phyloP scores from a whole-genome alignment of 352 stramenopile genomes.

The Globisporangium cederbergense region DNA sequence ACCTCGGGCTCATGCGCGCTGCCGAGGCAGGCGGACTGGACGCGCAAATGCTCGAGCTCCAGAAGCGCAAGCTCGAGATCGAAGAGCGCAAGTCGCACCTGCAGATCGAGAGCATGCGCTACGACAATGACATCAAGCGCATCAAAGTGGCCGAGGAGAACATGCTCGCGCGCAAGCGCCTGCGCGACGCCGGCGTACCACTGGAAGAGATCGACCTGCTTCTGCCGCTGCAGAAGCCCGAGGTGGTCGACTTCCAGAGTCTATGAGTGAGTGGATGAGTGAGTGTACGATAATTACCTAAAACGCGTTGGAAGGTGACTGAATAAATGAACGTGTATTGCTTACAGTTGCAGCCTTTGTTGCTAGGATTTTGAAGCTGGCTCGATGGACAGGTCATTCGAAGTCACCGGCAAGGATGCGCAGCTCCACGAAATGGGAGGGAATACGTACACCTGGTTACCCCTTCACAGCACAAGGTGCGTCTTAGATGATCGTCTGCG shows the following conservation, averaged over 20 bases:
- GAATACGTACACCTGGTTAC: not conserved
- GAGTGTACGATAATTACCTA: not conserved
- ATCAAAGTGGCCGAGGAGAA: slow-evolving; percentile 18
- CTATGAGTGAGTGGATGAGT: not conserved
- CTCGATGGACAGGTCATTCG: too few species aligned
- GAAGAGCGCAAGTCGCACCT: slow-evolving; percentile 10
- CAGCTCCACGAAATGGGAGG: not conserved
- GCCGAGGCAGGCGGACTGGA: slow-evolving; percentile 4
- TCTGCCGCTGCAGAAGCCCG: slow-evolving; percentile 14
- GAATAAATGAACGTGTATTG: not conserved
- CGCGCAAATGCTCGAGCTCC: slow-evolving; percentile 6
- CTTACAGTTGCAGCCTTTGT: not conserved
- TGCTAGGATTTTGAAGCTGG: too few species aligned
- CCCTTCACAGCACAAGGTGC: not conserved
- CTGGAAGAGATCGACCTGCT: slow-evolving; percentile 18
- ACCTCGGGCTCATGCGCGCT: slow-evolving; percentile 5
- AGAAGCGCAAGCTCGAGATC: slow-evolving; percentile 11
- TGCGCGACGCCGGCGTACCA: slow-evolving; percentile 32
- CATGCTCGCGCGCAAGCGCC: slow-evolving; percentile 36
- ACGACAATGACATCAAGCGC: slow-evolving; percentile 19
- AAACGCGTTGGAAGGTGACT: not conserved
- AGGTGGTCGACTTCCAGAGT: not conserved
- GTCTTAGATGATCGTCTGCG: slow-evolving; percentile 10
- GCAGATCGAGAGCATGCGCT: slow-evolving; percentile 18
- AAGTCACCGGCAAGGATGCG: not conserved